Evolutionary conservation across 176 grass and related monocot genomes (phyloP).

Genomic region (Bothriochloa decipiens): DNA sequence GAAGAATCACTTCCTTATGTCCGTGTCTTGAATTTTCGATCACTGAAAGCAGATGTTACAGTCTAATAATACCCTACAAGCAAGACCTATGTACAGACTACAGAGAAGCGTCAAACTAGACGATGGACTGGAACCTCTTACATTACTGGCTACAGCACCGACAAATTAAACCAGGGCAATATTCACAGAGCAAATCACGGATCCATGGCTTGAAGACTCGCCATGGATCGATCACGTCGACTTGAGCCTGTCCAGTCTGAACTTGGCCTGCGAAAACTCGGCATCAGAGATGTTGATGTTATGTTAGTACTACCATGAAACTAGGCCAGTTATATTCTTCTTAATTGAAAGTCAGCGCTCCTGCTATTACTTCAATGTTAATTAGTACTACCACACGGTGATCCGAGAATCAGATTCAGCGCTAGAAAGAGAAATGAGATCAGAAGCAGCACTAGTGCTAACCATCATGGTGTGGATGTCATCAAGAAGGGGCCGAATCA

Average conservation of each 20-base stretch:
- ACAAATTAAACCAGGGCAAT: slow-evolving; percentile 7
- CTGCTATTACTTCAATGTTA: too few species aligned
- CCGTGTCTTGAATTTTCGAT: too few species aligned
- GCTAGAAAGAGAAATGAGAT: neutral
- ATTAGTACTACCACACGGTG: neutral
- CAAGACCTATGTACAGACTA: slow-evolving; percentile 15
- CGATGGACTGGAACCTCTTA: neutral
- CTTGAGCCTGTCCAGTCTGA: slow-evolving; percentile 76
- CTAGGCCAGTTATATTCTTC: too few species aligned
- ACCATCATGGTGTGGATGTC: slow-evolving; percentile 74
- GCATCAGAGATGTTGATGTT: neutral
- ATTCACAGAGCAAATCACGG: slow-evolving; percentile 15
- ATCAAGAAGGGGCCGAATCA: slow-evolving; percentile 69
- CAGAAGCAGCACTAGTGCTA: neutral
- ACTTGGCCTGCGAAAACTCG: slow-evolving; percentile 60
- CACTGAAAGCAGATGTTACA: too few species aligned
- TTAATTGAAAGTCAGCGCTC: too few species aligned
- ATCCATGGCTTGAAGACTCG: neutral
- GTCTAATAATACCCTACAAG: neutral
- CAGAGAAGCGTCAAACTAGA: neutral
- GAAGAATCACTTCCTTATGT: too few species aligned
- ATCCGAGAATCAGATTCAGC: neutral
- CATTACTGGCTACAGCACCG: neutral
- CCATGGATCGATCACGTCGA: slow-evolving; percentile 61
- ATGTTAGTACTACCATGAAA: neutral